Evolutionary conservation across 192 early-diverging fungal species (phyloP).

Genomic region (Coemansia guatemalensis): DNA sequence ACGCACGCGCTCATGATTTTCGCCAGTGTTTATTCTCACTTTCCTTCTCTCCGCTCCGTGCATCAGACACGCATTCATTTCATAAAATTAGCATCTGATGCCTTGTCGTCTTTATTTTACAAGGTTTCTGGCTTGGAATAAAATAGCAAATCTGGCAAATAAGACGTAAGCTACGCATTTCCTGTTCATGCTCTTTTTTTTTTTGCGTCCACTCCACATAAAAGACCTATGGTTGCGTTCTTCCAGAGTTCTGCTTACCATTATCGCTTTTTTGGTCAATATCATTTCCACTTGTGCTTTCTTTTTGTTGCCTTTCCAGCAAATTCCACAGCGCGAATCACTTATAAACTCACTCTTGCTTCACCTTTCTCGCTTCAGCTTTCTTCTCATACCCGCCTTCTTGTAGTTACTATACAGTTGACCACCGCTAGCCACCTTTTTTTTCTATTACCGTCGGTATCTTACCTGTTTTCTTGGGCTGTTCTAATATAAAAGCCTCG

Average conservation of each 20-base stretch:
- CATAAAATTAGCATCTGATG: conserved; percentile 47
- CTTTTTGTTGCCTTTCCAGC: conserved; percentile 3
- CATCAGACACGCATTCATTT: conserved; percentile 44
- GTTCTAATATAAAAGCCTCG: conserved; percentile 2
- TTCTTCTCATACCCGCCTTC: neutral
- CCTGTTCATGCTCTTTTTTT: conserved; percentile 15
- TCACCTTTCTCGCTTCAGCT: neutral
- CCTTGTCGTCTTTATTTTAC: conserved; percentile 37
- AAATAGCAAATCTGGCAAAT: conserved; percentile 14
- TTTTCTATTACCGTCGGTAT: neutral
- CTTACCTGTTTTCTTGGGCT: neutral
- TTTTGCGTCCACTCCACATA: conserved; percentile 6
- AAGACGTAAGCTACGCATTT: conserved; percentile 11
- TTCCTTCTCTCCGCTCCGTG: conserved; percentile 31
- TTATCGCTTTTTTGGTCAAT: conserved; percentile 20
- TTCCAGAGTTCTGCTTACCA: conserved; percentile 19
- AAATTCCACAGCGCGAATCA: neutral
- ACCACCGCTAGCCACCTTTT: neutral
- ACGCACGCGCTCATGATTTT: conserved; percentile 42
- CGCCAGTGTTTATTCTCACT: conserved; percentile 36
- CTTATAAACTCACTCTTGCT: neutral
- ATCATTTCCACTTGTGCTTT: conserved; percentile 10
- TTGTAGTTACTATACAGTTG: neutral
- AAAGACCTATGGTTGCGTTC: conserved; percentile 4
- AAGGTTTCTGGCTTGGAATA: conserved; percentile 17